Evolutionary conservation across 257 asterid genomes (phyloP), one percentile per base, ranked within the genome.

Genomic region (Galeopsis tetrahit): DNA sequence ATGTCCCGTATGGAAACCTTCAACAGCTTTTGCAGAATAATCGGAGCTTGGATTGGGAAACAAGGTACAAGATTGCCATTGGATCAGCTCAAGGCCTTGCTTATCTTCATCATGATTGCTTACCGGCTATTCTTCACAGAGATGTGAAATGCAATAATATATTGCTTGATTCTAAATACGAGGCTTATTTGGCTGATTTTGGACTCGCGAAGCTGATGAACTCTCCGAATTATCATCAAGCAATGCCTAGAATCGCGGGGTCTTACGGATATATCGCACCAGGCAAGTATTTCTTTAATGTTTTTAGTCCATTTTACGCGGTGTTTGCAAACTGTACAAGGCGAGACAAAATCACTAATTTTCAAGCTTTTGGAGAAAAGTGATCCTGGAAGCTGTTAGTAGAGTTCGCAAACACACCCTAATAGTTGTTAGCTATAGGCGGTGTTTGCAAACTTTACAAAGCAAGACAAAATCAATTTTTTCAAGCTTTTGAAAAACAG

Each of bases 71-170:
- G 68, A 89, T 94, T 32, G 96, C 97, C 0, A 89, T 94, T 1
- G 98, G 97, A 44, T 72, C 98, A 11, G 98, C 97, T 43, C 97
- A 94, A 64, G 97, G 98, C 11, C 96, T 94, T 5, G 87, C 98
- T 2, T 93, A 94, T 72, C 96, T 94, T 4, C 98, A 91, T 80
- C 97, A 91, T 7, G 98, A 94, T 49, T 91, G 98, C 61, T 83
- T 86, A 44, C 97, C 98, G 0, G 78, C 97, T 1, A 94, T 94
- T 68, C 89, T 94, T 68, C 98, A 91, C 46, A 80, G 98, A 51
- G 98, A 94, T 35, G 96, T 94, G 72, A 94, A 94, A 69, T 94
- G 97, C 86, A 94, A 94, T 70, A 91, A 94, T 80, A 94, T 94
- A 68, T 90, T 94, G 52, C 79, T 94, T 9, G 98, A 91, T 71